Evolutionary conservation across 148 eudicot genomes (phyloP), one percentile per base, ranked within the genome.

Genomic region (Drosera capensis): DNA sequence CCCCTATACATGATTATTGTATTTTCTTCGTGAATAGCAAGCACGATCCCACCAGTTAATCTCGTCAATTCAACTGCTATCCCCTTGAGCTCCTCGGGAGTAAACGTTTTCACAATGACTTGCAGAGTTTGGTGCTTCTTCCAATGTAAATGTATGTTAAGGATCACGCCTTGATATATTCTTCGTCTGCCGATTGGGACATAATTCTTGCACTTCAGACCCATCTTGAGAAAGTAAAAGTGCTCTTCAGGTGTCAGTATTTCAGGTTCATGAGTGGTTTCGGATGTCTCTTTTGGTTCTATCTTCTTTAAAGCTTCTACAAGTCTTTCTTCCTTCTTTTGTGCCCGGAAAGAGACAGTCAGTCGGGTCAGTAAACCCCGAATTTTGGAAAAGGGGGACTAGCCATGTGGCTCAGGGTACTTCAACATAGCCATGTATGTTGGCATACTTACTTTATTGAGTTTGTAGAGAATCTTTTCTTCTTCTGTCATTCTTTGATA

Each of bases 141-240:
- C 95, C 99, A 90, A 49, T 90, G 99, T 65, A 90, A 74, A 61
- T 90, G 99, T 95, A 85, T 90, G 68, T 90, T 90, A 28, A 90
- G 66, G 51, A 90, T 81, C 23, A 85, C 95, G 29, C 99, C 99
- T 54, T 81, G 88, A 68, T 75, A 90, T 44, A 90, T 71, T 43
- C 99, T 95, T 25, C 99, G 67, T 51, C 95, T 70, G 47, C 99
- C 95, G 16, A 90, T 71, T 5, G 99, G 94, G 9, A 90, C 95
- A 53, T 90, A 90, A 49, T 90, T 80, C 68, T 81, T 90, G 74
- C 75, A 52, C 55, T 90, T 90, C 15, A 71, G 59, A 24, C 99
- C 95, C 95, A 85, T 85, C 56, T 85, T 85, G 58, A 85, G 60
- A 48, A 85, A 90, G 68, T 78, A 90, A 56, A 85, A 85, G 64